phyloP scores from a whole-genome alignment of 768 basidiomycete genomes.

The Suillus placidus region DNA sequence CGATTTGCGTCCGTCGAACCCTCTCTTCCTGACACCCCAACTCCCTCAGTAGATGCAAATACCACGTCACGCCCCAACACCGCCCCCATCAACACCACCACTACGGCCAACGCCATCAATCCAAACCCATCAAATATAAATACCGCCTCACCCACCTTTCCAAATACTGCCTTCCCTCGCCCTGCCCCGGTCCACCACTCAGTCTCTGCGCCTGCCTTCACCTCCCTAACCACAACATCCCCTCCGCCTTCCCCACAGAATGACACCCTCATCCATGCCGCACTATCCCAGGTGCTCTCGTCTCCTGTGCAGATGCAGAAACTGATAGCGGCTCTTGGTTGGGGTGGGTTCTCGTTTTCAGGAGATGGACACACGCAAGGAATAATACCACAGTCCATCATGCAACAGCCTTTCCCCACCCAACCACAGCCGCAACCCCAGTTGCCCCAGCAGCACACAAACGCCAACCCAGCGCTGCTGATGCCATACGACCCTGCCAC shows the following conservation, averaged over 20 bases:
- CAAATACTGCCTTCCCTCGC: constrained; percentile 29
- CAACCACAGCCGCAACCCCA: constrained; percentile 18
- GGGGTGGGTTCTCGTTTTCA: constrained; percentile 3
- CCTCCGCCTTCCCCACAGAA: constrained; percentile 25
- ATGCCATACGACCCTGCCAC: constrained; percentile 26
- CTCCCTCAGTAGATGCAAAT: constrained; percentile 16
- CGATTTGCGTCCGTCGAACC: constrained; percentile 33
- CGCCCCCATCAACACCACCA: constrained; percentile 21
- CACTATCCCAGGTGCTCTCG: constrained; percentile 52
- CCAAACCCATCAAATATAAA: constrained; percentile 11
- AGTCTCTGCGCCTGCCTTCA: constrained; percentile 3
- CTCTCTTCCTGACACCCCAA: constrained; percentile 21
- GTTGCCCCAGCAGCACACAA: not conserved
- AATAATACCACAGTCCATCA: constrained; percentile 25
- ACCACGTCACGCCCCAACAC: constrained; percentile 12
- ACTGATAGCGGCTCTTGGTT: constrained; percentile 47
- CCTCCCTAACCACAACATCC: constrained; percentile 11
- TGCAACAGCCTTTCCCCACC: constrained; percentile 25
- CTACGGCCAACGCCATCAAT: constrained; percentile 17
- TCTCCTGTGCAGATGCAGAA: constrained; percentile 61
- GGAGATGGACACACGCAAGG: constrained; percentile 6
- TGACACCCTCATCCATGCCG: constrained; percentile 49
- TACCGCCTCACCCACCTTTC: not conserved
- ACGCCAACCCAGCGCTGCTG: constrained; percentile 19
- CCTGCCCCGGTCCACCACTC: constrained; percentile 12